Evolutionary conservation across 179 eudicot species (phyloP).

Genomic region (Silene vulgaris): DNA sequence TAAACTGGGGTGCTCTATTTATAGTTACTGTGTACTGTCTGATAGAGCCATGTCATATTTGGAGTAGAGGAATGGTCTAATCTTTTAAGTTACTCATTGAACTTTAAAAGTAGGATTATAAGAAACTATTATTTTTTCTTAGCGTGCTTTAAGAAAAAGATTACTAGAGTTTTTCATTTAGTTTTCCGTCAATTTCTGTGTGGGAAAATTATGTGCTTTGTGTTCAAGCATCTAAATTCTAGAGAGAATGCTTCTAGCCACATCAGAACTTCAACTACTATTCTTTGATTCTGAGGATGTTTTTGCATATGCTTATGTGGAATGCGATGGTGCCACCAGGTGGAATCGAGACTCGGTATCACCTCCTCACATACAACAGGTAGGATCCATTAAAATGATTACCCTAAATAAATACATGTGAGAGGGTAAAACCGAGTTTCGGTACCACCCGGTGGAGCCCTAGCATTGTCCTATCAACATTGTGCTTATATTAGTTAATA

Average conservation of each 20-base stretch:
- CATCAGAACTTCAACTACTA: not conserved
- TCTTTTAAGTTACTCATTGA: conserved; percentile 43
- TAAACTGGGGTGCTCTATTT: conserved; percentile 14
- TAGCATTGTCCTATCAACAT: too few relatives aligned
- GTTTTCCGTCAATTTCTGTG: not conserved
- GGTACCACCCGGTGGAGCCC: too few relatives aligned
- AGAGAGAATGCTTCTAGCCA: not conserved
- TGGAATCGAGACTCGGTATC: too few relatives aligned
- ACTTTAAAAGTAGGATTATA: conserved; percentile 10
- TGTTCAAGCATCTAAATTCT: not conserved
- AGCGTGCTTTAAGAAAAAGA: conserved; percentile 25
- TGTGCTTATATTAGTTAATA: too few relatives aligned
- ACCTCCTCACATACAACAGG: too few relatives aligned
- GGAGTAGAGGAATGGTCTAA: not conserved
- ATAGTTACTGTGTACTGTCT: conserved; percentile 16
- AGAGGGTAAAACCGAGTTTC: too few relatives aligned
- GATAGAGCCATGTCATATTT: conserved; percentile 13
- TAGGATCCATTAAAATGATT: too few relatives aligned
- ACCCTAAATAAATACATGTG: too few relatives aligned
- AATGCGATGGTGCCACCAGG: too few relatives aligned
- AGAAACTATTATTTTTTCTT: conserved; percentile 18
- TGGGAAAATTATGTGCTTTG: conserved; percentile 9
- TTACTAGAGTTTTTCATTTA: not conserved
- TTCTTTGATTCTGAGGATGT: conserved; percentile 3
- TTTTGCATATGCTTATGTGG: not conserved